Base-by-base conservation (phyloP, 1,284 basidiomycete genomes). In the Schizophyllum commune region DNA sequence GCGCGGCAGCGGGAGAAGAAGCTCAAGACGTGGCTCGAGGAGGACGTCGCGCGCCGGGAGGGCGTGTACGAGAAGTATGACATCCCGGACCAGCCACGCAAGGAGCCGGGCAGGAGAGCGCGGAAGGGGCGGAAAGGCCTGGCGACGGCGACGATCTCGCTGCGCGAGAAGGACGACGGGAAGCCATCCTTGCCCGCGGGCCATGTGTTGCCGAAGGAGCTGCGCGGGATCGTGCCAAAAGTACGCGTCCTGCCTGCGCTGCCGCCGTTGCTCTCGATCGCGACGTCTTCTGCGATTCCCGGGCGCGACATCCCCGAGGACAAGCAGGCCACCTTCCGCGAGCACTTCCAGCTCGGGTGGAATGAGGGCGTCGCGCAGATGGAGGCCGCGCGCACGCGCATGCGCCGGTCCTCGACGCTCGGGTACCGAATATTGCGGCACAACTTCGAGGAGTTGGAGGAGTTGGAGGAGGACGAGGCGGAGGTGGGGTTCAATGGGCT, bases 271-370 rank as follows among this genome's bases (percentile, higher is more conserved):
- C 61, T 66, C 33, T 75, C 77, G 4, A 62, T 84, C 27, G 73
- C 77, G 21, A 72, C 76, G n/a, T 79, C 76, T 1, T 63, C 73
- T 5, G 68, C 74, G 1, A 47, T 27, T 27, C 27, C 39, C 39
- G 39, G 39, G 2, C 65, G 71, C 5, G 63, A 63, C 13, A 66
- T 75, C 19, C 66, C 70, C 27, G 64, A 68, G 15, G 72, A 75
- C 11, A 73, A 68, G 54, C 76, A 79, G 55, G 62, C 63, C 4
- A 64, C 63, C 22, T 72, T 84, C 60, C 73, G 77, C 15, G 68
- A 68, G 4, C 78, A 82, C 64, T 90, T 88, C 66, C 76, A 77
- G 68, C 74, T 71, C 34, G 87, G 86, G 8, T 89, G 86, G 86
- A 70, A 70, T 2, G 78, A 82, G 62, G 86, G 85, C 8, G 68